Conservation (phyloP, 1,284 basidiomycete genomes). For the Wallemia mellicola region DNA sequence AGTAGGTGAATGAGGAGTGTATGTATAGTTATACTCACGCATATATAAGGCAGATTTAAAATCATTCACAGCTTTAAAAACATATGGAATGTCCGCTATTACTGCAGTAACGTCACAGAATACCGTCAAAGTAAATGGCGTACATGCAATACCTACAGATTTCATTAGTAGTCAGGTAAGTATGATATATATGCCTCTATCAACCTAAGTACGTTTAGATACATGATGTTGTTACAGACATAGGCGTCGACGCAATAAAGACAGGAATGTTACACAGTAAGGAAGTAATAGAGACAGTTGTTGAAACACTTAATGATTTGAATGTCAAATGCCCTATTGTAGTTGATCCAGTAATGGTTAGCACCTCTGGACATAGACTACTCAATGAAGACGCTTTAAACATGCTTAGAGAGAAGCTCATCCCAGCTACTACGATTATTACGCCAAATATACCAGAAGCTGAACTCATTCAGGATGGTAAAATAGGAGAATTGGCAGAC, state of each 20-base stretch:
- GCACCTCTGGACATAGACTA: slow-evolving; percentile 61
- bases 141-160: slow-evolving; percentile 31
- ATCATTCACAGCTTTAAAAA: slow-evolving; percentile 44
- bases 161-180: slow-evolving; percentile 41
- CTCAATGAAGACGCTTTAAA: slow-evolving; percentile 35
- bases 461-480: slow-evolving; percentile 25
- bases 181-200: slow-evolving; percentile 3
- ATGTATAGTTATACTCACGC: background rate
- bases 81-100: slow-evolving; percentile 60
- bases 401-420: slow-evolving; percentile 28
- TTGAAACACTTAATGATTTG: slow-evolving; percentile 9
- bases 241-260: slow-evolving; percentile 46
- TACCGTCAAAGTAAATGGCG: slow-evolving; percentile 47
- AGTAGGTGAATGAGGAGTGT: too few relatives aligned
- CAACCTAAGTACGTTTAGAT: slow-evolving; percentile 25
- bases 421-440: slow-evolving; percentile 41
- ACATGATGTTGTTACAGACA: slow-evolving; percentile 38
- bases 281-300: slow-evolving; percentile 16
- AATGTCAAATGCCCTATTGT: slow-evolving; percentile 23
- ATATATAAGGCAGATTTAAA: slow-evolving; percentile 34
- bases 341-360: slow-evolving; percentile 74
- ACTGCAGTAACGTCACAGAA: slow-evolving; percentile 82
- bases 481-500: slow-evolving; percentile 25
- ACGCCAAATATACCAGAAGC: slow-evolving; percentile 74
- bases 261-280: slow-evolving; percentile 49